Evolutionary conservation across 805 yeast species (phyloP).

Genomic region (Candida alai): DNA sequence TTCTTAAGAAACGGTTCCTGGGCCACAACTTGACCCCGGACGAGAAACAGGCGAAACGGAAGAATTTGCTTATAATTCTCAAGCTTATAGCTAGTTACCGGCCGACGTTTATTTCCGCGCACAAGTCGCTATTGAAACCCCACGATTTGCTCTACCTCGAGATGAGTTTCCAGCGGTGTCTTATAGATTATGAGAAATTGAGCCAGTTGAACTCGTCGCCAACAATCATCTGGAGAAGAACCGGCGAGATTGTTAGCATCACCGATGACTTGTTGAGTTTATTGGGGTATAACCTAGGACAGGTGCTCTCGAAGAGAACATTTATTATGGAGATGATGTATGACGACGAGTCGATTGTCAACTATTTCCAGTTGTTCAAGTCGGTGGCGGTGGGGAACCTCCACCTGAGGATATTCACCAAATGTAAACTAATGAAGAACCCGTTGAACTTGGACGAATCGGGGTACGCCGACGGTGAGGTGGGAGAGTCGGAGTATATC

Average conservation of each 20-base stretch:
- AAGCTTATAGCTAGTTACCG: constrained; percentile 63
- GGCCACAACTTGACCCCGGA: constrained; percentile 41
- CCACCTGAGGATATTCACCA: constrained; percentile 49
- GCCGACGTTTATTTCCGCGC: constrained; percentile 75
- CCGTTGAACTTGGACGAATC: constrained; percentile 7
- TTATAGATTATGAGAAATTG: constrained; percentile 43
- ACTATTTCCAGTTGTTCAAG: constrained; percentile 70
- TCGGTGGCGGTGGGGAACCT: constrained; percentile 67
- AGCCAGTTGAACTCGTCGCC: constrained; percentile 63
- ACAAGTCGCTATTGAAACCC: constrained; percentile 62
- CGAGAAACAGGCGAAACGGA: constrained; percentile 28
- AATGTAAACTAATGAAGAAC: constrained; percentile 44
- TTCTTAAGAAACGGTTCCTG: constrained; percentile 50
- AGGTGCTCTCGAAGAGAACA: constrained; percentile 53
- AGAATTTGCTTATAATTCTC: constrained; percentile 40
- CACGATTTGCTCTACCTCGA: constrained; percentile 57
- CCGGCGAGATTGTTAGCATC: constrained; percentile 79
- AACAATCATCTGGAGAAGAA: constrained; percentile 79
- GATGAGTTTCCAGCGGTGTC: constrained; percentile 42
- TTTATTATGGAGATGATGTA: constrained; percentile 76
- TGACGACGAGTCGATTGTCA: constrained; percentile 69
- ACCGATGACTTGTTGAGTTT: constrained; percentile 70
- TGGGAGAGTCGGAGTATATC: constrained; percentile 27
- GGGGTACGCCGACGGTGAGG: constrained; percentile 5
- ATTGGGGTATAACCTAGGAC: constrained; percentile 59